Evolutionary conservation across 805 yeast genomes (phyloP).

Genomic region (Torulaspora delbrueckii): DNA sequence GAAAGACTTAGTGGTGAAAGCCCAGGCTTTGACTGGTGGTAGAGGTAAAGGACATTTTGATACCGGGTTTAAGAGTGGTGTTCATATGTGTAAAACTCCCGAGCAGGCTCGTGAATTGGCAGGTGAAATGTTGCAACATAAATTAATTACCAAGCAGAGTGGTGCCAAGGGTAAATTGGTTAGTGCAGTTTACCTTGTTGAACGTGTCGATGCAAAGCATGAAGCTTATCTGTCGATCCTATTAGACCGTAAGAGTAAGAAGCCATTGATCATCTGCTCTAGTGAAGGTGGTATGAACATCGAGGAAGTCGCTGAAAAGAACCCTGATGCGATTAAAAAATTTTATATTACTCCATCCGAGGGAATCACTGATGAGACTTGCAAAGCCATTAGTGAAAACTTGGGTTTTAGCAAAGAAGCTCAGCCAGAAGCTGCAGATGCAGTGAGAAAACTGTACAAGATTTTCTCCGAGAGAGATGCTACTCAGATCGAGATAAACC

Average conservation of each 20-base stretch:
- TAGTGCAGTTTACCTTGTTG: slow-evolving; percentile 92
- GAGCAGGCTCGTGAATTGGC: slow-evolving; percentile 85
- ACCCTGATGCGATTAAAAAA: slow-evolving; percentile 88
- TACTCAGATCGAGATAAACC: slow-evolving; percentile 98
- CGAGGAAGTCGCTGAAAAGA: slow-evolving; percentile 92
- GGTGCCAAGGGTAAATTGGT: slow-evolving; percentile 97
- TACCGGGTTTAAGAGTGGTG: slow-evolving; percentile 95
- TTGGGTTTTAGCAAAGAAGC: slow-evolving; percentile 80
- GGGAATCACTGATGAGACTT: slow-evolving; percentile 77
- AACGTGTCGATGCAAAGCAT: slow-evolving; percentile 87
- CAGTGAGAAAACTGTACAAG: slow-evolving; percentile 80
- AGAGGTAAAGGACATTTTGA: slow-evolving; percentile 99
- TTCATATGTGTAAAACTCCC: slow-evolving; percentile 77
- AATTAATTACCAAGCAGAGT: slow-evolving; percentile 95
- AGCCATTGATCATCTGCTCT: slow-evolving; percentile 91
- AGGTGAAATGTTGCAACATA: slow-evolving; percentile 83
- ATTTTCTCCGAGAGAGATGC: slow-evolving; percentile 90
- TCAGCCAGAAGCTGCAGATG: slow-evolving; percentile 77
- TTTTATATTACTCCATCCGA: slow-evolving; percentile 69
- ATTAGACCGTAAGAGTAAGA: slow-evolving; percentile 87
- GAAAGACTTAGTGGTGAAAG: slow-evolving; percentile 85
- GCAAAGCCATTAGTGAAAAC: slow-evolving; percentile 67
- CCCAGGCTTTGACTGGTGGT: slow-evolving; percentile 99
- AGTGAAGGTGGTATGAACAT: slow-evolving; percentile 99
- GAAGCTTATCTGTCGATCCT: slow-evolving; percentile 95